Evolutionary conservation across 768 basidiomycete species (phyloP).

Genomic region (Cystobasidium ongulense): DNA sequence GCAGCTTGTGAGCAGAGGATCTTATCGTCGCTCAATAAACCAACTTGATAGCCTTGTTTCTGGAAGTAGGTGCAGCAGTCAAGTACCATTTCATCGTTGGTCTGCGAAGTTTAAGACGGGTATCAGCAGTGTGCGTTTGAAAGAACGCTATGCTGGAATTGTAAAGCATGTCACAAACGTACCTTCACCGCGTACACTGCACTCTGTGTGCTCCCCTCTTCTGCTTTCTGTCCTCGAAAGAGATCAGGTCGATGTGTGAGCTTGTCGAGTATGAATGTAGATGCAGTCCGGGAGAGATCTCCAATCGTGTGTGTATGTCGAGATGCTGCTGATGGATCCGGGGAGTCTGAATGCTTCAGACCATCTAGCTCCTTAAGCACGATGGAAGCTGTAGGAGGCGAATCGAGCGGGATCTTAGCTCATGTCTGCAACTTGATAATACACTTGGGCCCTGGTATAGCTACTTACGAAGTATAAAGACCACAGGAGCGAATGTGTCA

Average conservation of each 20-base stretch:
- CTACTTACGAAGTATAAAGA: constrained; percentile 9
- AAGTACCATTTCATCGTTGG: neutral
- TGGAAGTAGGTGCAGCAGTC: neutral
- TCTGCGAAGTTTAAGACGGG: neutral
- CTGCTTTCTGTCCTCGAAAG: neutral
- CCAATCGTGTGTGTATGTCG: neutral
- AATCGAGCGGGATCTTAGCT: neutral
- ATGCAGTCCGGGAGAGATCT: neutral
- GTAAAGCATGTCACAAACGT: neutral
- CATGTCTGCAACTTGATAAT: neutral
- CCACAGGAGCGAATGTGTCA: neutral
- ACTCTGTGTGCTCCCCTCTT: neutral
- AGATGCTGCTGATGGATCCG: neutral
- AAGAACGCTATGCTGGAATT: neutral
- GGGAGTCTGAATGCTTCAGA: neutral
- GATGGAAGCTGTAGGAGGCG: neutral
- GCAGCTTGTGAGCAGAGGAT: constrained; percentile 3
- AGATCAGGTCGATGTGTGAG: constrained; percentile 5
- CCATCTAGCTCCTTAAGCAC: constrained; percentile 16
- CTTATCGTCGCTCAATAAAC: constrained; percentile 22
- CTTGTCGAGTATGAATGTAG: constrained; percentile 5
- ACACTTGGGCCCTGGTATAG: neutral
- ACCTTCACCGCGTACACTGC: neutral
- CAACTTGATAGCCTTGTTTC: constrained; percentile 12
- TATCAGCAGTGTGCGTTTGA: neutral